Evolutionary conservation across 202 grass and related monocot genomes (phyloP).

Genomic region (Carex sylvatica): DNA sequence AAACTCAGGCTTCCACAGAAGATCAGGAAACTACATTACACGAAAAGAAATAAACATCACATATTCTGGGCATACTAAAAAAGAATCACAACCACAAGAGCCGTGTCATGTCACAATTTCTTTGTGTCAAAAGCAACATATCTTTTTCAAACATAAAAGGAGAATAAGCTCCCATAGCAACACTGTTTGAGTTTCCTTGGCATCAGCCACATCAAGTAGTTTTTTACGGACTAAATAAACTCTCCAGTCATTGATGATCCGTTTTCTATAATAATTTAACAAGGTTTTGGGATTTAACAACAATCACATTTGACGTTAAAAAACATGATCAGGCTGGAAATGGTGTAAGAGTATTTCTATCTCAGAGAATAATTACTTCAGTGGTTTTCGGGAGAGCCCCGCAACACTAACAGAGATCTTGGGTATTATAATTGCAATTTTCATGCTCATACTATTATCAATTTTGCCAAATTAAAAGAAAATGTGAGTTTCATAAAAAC

Average conservation of each 20-base stretch:
- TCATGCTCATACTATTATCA: neutral
- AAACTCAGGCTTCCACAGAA: neutral
- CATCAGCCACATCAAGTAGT: neutral
- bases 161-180: neutral
- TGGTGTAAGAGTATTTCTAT: neutral
- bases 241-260: neutral
- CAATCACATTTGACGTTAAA: neutral
- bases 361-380: neutral
- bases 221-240: neutral
- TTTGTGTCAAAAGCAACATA: neutral
- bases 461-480: neutral
- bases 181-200: neutral
- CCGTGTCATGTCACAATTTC: neutral
- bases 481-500: neutral
- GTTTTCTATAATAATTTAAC: neutral
- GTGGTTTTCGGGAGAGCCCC: neutral
- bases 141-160: neutral
- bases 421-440: neutral
- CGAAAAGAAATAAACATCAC: neutral
- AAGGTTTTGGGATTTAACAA: neutral
- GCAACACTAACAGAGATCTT: neutral
- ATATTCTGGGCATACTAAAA: neutral
- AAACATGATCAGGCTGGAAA: neutral
- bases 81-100: conserved; percentile 10
- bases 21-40: neutral